phyloP scores from a whole-genome alignment of 331 rosid species.

The Quercus lobata region DNA sequence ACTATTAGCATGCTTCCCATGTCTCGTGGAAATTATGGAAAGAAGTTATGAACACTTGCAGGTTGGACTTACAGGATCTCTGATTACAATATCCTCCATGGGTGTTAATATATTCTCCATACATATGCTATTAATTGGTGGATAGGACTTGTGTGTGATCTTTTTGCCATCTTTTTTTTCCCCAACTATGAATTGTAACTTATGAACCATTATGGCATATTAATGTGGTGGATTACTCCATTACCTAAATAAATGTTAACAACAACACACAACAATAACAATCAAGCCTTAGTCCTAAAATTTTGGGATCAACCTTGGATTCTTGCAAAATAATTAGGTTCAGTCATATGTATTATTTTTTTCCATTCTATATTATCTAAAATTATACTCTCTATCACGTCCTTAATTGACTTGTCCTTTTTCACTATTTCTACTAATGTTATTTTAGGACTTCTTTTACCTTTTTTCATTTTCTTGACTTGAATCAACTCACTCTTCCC shows the following conservation, averaged over 20 bases:
- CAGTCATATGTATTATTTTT: no score
- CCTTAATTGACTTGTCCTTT: no score
- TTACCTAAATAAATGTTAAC: not conserved
- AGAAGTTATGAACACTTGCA: conserved; percentile 91
- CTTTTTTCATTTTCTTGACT: no score
- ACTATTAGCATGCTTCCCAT: conserved; percentile 68
- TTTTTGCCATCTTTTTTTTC: not conserved
- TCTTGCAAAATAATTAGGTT: no score
- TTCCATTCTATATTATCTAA: no score
- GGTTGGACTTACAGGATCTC: conserved; percentile 50
- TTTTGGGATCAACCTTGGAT: no score
- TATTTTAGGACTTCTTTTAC: no score
- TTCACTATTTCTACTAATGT: no score
- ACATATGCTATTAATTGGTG: not conserved
- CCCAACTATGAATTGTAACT: not conserved
- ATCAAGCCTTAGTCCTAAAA: no score
- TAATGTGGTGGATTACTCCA: not conserved
- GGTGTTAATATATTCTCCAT: not conserved
- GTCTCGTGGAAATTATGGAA: conserved; percentile 77
- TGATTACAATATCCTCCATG: conserved; percentile 8
- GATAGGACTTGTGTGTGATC: not conserved
- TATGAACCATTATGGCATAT: not conserved
- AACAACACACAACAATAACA: no score
- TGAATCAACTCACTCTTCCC: no score
- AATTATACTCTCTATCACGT: no score